These are phyloP conservation scores for Linderniella brevidens DNA, from an alignment of 257 asterid species.

Conservation along the genomic window DNA sequence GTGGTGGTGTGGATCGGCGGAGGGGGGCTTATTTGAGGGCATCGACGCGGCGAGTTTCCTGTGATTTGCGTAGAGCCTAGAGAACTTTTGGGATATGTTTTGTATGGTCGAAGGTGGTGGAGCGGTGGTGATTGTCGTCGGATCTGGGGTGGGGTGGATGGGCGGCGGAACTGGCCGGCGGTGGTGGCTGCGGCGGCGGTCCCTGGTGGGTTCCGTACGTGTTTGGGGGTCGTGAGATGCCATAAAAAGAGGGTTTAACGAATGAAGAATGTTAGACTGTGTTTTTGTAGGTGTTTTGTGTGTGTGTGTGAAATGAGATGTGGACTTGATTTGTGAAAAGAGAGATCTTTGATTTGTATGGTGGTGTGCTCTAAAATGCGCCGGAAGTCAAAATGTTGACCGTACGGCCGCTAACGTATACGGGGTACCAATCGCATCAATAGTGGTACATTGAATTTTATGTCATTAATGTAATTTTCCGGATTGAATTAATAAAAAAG, in stretches of 20 bases:
- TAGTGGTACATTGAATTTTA: too few species aligned
- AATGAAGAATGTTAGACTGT: conserved; percentile 8
- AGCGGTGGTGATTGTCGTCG: conserved; percentile 15
- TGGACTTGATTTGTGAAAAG: conserved; percentile 14
- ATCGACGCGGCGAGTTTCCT: conserved; percentile 17
- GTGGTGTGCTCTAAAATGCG: conserved; percentile 23
- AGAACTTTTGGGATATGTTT: conserved; percentile 55
- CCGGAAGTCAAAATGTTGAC: conserved; percentile 21
- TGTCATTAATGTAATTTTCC: too few species aligned
- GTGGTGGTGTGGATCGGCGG: conserved; percentile 6
- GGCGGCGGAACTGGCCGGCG: conserved; percentile 18
- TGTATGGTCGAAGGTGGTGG: conserved; percentile 46
- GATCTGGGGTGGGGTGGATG: conserved; percentile 41
- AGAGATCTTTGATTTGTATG: conserved; percentile 28
- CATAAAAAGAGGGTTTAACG: conserved; percentile 11
- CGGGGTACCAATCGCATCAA: conserved; percentile 21
- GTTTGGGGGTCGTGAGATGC: conserved; percentile 15
- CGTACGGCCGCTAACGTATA: too few species aligned
- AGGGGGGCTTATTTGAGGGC: conserved; percentile 17
- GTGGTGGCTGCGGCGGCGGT: conserved; percentile 27
- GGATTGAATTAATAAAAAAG: too few species aligned
- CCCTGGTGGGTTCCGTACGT: conserved; percentile 19
- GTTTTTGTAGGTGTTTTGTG: not conserved
- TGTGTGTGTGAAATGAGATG: conserved; percentile 7
- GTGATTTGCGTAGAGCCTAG: conserved; percentile 48